Evolutionary conservation across 2,329 filamentous ascomycete genomes (phyloP).

Genomic region (Colletotrichum navitas): DNA sequence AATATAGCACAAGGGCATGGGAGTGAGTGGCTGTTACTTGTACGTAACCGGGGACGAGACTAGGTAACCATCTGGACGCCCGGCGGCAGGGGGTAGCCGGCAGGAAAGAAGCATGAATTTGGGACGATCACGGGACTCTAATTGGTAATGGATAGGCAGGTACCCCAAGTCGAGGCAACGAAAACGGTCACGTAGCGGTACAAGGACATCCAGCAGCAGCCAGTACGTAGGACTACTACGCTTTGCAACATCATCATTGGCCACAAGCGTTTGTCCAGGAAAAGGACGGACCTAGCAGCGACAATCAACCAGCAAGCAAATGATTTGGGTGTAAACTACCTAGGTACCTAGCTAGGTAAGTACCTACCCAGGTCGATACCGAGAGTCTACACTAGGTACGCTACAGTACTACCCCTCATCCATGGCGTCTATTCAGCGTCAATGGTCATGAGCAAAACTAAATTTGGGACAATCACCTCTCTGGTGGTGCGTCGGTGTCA

Average conservation of each 20-base stretch:
- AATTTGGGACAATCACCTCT: background rate
- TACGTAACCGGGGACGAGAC: conserved; percentile 32
- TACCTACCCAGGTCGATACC: no score
- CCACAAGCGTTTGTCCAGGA: background rate
- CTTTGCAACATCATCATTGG: background rate
- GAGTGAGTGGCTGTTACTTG: conserved; percentile 10
- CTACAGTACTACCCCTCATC: conserved; percentile 18
- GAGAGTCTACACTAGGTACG: no score
- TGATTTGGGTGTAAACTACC: no score
- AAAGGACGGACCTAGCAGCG: background rate
- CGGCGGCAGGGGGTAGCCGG: conserved; percentile 18
- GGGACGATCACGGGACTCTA: background rate
- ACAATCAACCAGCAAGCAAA: background rate
- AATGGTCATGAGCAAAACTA: conserved; percentile 3
- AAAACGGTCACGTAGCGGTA: background rate
- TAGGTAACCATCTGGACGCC: conserved; percentile 9
- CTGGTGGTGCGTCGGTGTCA: background rate
- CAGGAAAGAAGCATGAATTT: conserved; percentile 20
- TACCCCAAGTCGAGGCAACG: background rate
- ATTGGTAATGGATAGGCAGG: background rate
- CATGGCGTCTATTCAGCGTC: conserved; percentile 10
- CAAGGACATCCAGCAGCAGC: background rate
- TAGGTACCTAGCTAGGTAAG: no score
- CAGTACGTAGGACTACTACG: background rate
- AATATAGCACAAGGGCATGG: conserved; percentile 1